Percentiles rank a stretch among this genome's conserved stretches.
Evolutionary conservation across 768 basidiomycete species (phyloP).

Genomic region (Mycena amicta): DNA sequence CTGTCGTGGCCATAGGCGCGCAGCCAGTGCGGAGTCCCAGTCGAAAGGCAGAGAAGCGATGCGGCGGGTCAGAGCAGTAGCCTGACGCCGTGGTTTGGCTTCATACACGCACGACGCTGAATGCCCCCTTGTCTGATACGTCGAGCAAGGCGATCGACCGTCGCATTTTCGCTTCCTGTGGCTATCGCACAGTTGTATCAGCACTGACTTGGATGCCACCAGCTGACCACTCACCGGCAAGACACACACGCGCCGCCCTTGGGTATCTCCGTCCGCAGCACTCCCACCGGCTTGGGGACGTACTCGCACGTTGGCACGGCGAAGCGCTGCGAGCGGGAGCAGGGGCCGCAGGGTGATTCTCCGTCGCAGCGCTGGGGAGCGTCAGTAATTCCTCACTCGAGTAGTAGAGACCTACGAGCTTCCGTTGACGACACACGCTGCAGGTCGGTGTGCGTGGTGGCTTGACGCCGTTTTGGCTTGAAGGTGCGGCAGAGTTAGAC

Average conservation of each 20-base stretch:
- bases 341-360: background rate
- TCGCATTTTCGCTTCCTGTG: background rate
- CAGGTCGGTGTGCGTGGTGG: background rate
- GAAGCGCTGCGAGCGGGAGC: background rate
- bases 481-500: too few species aligned
- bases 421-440: background rate
- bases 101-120: too few species aligned
- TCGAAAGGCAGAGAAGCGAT: too few species aligned
- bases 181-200: background rate
- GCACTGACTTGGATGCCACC: background rate
- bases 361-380: background rate
- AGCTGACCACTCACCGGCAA: background rate
- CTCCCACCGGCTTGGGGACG: too few species aligned
- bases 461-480: too few species aligned
- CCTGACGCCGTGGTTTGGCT: too few species aligned
- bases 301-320: background rate
- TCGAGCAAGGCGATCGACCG: too few species aligned
- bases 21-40: too few species aligned
- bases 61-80: too few species aligned
- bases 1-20: too few species aligned
- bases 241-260: too few species aligned
- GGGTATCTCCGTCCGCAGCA: too few species aligned
- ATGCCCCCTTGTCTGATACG: background rate
- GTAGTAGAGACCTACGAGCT: background rate
- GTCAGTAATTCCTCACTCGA: background rate